A percentile compares a stretch with the other conserved stretches of the same genome.
These are phyloP conservation scores for Salvia hispanica DNA, from an alignment of 257 asterid species.

Conservation along the genomic window DNA sequence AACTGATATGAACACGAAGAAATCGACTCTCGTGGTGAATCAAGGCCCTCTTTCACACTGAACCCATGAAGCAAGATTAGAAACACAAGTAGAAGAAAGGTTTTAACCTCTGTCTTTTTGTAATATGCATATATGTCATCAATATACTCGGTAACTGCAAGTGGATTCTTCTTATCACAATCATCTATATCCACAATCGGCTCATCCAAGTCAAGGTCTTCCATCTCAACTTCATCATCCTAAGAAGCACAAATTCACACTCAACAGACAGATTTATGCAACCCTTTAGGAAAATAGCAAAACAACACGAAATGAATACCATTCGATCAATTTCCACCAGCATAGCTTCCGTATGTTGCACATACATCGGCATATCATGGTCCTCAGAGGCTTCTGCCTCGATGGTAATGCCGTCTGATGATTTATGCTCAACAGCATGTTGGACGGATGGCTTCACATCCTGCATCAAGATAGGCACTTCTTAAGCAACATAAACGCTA, in stretches of 20 bases:
- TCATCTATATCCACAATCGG: constrained; percentile 57
- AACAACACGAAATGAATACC: constrained; percentile 43
- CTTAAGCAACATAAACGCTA: not conserved
- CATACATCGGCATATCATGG: constrained; percentile 58
- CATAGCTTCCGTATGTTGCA: constrained; percentile 74
- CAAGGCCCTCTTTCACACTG: too few species aligned
- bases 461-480: constrained; percentile 19
- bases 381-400: constrained; percentile 40
- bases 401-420: constrained; percentile 39
- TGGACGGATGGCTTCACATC: constrained; percentile 5
- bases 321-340: constrained; percentile 72
- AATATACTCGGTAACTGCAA: constrained; percentile 71
- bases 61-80: too few species aligned
- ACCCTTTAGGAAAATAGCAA: not conserved
- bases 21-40: too few species aligned
- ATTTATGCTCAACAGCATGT: constrained; percentile 27
- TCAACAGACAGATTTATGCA: not conserved
- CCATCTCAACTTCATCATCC: constrained; percentile 62
- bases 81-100: not conserved
- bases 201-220: constrained; percentile 47
- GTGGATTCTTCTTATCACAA: constrained; percentile 51
- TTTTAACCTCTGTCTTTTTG: constrained; percentile 62
- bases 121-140: constrained; percentile 62
- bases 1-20: not conserved
- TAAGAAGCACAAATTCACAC: constrained; percentile 20